Evolutionary conservation across 169 alveolate genomes (phyloP), one percentile per base, ranked within the genome.

Genomic region (Plasmodium sp.): DNA sequence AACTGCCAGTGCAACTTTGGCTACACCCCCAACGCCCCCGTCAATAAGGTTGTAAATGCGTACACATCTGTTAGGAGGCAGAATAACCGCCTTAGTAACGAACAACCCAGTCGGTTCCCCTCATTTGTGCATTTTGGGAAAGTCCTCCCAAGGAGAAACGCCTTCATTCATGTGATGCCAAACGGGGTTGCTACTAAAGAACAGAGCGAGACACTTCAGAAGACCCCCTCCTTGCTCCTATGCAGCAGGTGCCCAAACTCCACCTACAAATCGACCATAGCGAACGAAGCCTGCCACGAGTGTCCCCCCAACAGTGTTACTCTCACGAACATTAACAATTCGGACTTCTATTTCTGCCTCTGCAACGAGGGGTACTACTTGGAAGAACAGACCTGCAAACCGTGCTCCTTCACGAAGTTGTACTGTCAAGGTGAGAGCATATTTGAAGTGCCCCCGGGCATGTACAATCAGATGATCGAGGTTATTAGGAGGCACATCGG

Each of bases 381-480:
- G 22, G 86, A 92, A 86, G 95, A 95, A 84, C 85, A 81, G 36
- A 93, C 74, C 14, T 97, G 98, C 86, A 94, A 94, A 27, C 96
- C 98, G 1, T 97, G 98, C 84, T 92, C 96, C n/a, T 84, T 86
- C 80, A 84, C 91, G 5, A 94, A 93, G 27, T 81, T 85, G 41
- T 97, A 94, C 79, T 97, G 98, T 74, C 97, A 97, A 14, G 98
- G 98, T 5, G 98, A 96, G 6, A 93, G 83, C 22, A 84, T 84
- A 48, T 93, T 73, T 48, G 71, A 88, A 82, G 54, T 81, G 31
- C 43, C 83, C 4, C 83, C 51, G 27, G 90, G 12, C 16, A 51
- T 82, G n/a, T 79, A 83, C 45, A 56, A 82, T 27, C 67, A 39
- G 39, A 81, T 81, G 18, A 16, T 90, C 5, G 22, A 62, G 9